A percentile compares a stretch with the other conserved stretches of the same genome.
phyloP scores from a whole-genome alignment of 2,329 filamentous ascomycete genomes.

The Fusarium sp. region DNA sequence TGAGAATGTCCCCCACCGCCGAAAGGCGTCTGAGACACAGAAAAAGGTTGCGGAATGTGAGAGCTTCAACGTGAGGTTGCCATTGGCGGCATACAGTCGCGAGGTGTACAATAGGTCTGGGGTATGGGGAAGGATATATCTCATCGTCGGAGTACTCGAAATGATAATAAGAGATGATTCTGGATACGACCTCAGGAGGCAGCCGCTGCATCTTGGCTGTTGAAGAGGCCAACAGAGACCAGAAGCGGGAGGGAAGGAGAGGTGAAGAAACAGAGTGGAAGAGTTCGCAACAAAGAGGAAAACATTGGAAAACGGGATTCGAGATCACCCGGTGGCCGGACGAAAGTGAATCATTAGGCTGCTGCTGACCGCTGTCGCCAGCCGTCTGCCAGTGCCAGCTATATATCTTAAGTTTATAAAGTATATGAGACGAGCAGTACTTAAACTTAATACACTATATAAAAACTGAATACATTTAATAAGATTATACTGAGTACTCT shows the following conservation, averaged over 20 bases:
- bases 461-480: too few relatives aligned
- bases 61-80: slow-evolving; percentile 8
- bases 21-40: not conserved
- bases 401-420: too few relatives aligned
- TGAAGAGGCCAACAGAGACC: too few relatives aligned
- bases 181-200: slow-evolving; percentile 7
- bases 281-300: not conserved
- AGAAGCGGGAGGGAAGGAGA: slow-evolving; percentile 2
- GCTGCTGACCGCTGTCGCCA: too few relatives aligned
- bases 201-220: slow-evolving; percentile 1
- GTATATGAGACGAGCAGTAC: too few relatives aligned
- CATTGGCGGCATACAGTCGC: not conserved
- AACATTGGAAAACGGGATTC: not conserved
- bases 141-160: not conserved
- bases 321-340: not conserved
- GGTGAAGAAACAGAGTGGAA: slow-evolving; percentile 6
- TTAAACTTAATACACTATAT: too few relatives aligned
- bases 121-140: too few relatives aligned
- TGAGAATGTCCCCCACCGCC: not conserved
- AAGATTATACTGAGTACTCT: too few relatives aligned
- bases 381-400: too few relatives aligned
- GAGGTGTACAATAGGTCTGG: not conserved
- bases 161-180: not conserved
- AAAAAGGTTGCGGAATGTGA: not conserved
- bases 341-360: too few relatives aligned